Conservation (phyloP, 306 rosid species). For the Cercis canadensis region DNA sequence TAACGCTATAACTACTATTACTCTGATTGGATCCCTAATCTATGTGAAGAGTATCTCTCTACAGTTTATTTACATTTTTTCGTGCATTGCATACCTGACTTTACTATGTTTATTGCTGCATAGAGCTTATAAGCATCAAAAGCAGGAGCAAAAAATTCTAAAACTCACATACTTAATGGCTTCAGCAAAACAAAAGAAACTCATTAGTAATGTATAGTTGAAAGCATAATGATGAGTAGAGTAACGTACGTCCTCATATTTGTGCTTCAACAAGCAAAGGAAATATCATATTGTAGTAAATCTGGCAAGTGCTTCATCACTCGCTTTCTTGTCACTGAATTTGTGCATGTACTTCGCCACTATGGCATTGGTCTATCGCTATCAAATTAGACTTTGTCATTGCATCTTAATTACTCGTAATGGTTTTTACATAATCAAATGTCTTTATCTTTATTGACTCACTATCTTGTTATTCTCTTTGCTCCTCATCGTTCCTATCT, state of each 20-base stretch:
- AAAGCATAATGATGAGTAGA: no score
- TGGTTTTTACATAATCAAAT: slow-evolving; percentile 16
- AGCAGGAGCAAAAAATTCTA: neutral
- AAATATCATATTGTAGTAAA: no score
- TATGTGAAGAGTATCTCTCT: neutral
- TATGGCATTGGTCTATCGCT: slow-evolving; percentile 4
- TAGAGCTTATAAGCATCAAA: slow-evolving; percentile 16
- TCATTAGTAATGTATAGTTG: no score
- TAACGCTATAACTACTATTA: neutral
- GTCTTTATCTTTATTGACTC: slow-evolving; percentile 1
- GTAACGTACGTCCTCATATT: no score
- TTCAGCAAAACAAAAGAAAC: no score
- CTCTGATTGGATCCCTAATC: slow-evolving; percentile 1
- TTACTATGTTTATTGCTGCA: neutral
- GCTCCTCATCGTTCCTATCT: no score
- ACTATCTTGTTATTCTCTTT: neutral
- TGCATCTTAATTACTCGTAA: neutral
- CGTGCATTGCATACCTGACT: slow-evolving; percentile 7
- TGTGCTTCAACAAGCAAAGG: no score
- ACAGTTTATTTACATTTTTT: slow-evolving; percentile 28
- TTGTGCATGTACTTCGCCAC: neutral
- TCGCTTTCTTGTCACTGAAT: no score
- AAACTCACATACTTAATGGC: no score
- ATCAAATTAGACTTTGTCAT: slow-evolving; percentile 8
- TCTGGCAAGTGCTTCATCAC: no score